Conservation (phyloP, 805 yeast genomes). For the Saccharomycopsis sp. region DNA sequence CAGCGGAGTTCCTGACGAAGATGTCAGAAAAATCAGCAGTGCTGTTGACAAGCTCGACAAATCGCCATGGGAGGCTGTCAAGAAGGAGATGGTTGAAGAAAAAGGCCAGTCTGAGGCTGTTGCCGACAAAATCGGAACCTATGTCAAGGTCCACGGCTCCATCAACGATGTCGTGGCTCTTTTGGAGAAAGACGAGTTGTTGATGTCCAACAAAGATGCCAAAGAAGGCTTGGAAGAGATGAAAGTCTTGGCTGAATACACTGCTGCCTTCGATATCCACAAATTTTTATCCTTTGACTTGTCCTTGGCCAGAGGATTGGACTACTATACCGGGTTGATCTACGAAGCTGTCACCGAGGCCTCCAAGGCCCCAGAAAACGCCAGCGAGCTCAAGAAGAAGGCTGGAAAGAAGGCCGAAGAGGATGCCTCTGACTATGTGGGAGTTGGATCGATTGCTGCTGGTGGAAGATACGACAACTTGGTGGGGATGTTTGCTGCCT, state of each 20-base stretch:
- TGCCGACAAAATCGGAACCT: conserved; percentile 89
- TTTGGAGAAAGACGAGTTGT: conserved; percentile 50
- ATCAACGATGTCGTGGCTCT: conserved; percentile 51
- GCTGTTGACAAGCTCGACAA: conserved; percentile 97
- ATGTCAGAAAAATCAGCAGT: conserved; percentile 85
- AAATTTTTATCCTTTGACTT: conserved; percentile 74
- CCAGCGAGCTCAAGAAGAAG: conserved; percentile 55
- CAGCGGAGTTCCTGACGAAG: conserved; percentile 91
- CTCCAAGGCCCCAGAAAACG: conserved; percentile 90
- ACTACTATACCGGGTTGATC: conserved; percentile 94
- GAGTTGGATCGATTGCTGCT: conserved; percentile 97
- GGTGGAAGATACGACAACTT: conserved; percentile 97
- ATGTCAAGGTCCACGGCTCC: conserved; percentile 80
- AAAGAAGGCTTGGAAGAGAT: conserved; percentile 77
- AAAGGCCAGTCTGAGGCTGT: conserved; percentile 87
- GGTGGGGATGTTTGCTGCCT: conserved; percentile 90
- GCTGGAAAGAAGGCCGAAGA: conserved; percentile 52
- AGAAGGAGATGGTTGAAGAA: conserved; percentile 85
- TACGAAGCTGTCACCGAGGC: conserved; percentile 95
- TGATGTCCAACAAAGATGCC: conserved; percentile 65
- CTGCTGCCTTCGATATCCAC: conserved; percentile 75
- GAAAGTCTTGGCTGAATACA: conserved; percentile 63
- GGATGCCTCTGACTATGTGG: conserved; percentile 94
- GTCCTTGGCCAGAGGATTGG: conserved; percentile 95
- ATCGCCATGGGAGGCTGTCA: conserved; percentile 91